Conservation (phyloP, 2,329 filamentous ascomycete species). For the Pleochaeta shiraiana region DNA sequence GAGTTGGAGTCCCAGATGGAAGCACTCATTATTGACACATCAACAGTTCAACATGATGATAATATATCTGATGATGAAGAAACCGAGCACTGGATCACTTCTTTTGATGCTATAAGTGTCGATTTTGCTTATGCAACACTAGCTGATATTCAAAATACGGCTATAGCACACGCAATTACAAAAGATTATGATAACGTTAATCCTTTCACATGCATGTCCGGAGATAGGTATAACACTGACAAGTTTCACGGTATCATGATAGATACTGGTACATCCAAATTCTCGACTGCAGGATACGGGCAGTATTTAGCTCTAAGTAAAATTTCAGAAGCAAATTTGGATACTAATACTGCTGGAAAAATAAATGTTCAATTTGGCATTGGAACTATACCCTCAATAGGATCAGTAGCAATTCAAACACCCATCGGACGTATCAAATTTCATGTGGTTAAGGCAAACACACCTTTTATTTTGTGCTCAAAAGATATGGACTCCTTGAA, state of each 20-base stretch:
- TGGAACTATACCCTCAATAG: background rate
- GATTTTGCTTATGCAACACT: background rate
- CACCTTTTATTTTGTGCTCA: background rate
- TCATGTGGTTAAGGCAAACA: conserved; percentile 1
- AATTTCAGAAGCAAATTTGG: background rate
- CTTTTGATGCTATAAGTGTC: background rate
- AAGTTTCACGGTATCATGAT: background rate
- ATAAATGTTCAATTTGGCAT: conserved; percentile 1
- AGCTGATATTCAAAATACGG: background rate
- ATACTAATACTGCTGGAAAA: background rate
- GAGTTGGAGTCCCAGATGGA: background rate
- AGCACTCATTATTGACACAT: background rate
- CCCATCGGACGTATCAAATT: background rate
- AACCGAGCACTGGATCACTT: background rate
- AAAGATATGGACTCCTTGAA: conserved; percentile 1
- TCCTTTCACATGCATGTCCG: background rate
- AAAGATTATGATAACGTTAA: background rate
- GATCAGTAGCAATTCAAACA: background rate
- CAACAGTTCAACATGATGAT: background rate
- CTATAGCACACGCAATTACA: background rate
- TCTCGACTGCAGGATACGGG: background rate
- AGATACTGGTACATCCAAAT: background rate
- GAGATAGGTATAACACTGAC: background rate
- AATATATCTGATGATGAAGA: background rate
- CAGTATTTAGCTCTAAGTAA: background rate